These are phyloP conservation scores for Hyaloperonospora brassicae DNA, from an alignment of 352 stramenopile genomes.

Conservation along the genomic window DNA sequence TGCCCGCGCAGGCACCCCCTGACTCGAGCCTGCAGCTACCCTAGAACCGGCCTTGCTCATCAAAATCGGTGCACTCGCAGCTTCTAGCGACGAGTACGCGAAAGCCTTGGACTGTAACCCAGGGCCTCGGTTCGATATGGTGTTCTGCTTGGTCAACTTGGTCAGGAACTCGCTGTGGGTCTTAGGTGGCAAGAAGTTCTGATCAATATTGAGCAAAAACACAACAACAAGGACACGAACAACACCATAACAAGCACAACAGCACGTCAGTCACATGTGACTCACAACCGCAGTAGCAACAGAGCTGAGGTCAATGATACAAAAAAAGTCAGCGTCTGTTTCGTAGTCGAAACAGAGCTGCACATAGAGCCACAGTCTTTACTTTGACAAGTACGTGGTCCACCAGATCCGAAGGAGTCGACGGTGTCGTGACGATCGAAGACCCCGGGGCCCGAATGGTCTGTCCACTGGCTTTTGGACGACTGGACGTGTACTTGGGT, in stretches of 20 bases:
- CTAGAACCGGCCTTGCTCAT: slow-evolving; percentile 8
- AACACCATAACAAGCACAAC: slow-evolving; percentile 6
- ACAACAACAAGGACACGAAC: background rate
- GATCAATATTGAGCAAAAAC: background rate
- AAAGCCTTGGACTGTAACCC: background rate
- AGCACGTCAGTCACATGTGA: background rate
- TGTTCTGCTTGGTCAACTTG: slow-evolving; percentile 16
- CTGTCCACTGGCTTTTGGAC: slow-evolving; percentile 20
- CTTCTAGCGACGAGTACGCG: slow-evolving; percentile 22
- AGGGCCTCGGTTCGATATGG: slow-evolving; percentile 15
- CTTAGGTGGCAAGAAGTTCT: slow-evolving; percentile 23
- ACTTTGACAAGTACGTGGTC: slow-evolving; percentile 20
- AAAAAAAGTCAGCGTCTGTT: background rate
- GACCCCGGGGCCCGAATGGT: slow-evolving; percentile 21
- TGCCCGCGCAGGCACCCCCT: slow-evolving; percentile 18
- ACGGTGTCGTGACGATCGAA: slow-evolving; percentile 11
- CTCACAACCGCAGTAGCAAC: too few relatives aligned
- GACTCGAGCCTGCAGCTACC: slow-evolving; percentile 5
- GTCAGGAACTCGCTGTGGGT: slow-evolving; percentile 20
- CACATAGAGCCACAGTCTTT: background rate
- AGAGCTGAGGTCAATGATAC: too few relatives aligned
- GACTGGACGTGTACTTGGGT: slow-evolving; percentile 13
- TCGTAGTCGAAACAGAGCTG: too few relatives aligned
- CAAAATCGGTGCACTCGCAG: slow-evolving; percentile 15
- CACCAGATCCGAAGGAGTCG: background rate